Conservation (phyloP, 1,284 basidiomycete genomes). For the Leccinum fallax region DNA sequence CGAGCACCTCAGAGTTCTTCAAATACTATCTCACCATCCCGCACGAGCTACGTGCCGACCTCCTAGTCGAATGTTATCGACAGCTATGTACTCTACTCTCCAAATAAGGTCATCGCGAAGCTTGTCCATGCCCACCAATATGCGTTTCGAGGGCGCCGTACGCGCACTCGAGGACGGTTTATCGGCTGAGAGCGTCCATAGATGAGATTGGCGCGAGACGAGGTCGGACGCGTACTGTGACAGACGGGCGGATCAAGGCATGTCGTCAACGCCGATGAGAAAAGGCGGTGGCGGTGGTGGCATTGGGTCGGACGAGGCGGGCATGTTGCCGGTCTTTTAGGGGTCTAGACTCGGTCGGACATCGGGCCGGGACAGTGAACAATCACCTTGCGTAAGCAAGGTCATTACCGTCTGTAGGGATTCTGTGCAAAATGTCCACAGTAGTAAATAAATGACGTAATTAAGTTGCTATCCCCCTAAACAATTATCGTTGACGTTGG, state of each 20-base stretch:
- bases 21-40: constrained; percentile 25
- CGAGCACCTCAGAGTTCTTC: no score
- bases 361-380: constrained; percentile 8
- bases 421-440: no score
- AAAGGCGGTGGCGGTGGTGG: constrained; percentile 18
- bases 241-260: constrained; percentile 4
- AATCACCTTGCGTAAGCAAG: no score
- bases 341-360: background rate
- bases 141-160: constrained; percentile 45
- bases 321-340: constrained; percentile 21
- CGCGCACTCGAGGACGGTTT: constrained; percentile 67
- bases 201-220: constrained; percentile 75
- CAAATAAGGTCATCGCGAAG: constrained; percentile 51
- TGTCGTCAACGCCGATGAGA: constrained; percentile 1
- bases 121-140: constrained; percentile 55
- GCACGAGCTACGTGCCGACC: no score
- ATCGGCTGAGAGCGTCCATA: constrained; percentile 62
- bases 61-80: constrained; percentile 46
- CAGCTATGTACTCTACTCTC: constrained; percentile 57
- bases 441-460: no score
- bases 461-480: no score
- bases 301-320: constrained; percentile 32
- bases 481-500: no score
- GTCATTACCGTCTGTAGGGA: no score
- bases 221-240: constrained; percentile 35